Conservation (phyloP, 257 asterid species). For the Paraleonurus japonicus region DNA sequence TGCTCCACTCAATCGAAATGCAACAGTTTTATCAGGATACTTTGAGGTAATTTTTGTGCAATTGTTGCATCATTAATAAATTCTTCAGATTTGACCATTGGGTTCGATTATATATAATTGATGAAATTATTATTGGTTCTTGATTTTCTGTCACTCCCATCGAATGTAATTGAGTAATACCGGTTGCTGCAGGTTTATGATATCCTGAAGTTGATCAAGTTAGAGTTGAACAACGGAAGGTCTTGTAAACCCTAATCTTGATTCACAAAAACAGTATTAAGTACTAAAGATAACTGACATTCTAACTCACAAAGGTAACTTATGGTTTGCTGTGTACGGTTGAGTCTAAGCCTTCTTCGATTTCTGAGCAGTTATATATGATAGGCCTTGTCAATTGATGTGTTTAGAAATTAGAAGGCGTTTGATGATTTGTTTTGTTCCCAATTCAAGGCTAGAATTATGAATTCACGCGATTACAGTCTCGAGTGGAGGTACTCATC, state of each 20-base stretch:
- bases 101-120: background rate
- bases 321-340: no score
- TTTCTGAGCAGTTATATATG: no score
- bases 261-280: background rate
- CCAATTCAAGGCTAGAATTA: no score
- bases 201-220: conserved; percentile 50
- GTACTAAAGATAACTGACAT: no score
- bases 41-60: conserved; percentile 40
- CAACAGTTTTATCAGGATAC: conserved; percentile 40
- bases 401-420: no score
- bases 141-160: background rate
- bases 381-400: no score
- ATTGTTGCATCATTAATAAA: background rate
- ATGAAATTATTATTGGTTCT: background rate
- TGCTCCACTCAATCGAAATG: conserved; percentile 41
- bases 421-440: no score
- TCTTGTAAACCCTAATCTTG: conserved; percentile 12
- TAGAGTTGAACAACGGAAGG: conserved; percentile 42
- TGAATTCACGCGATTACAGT: no score
- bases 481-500: no score
- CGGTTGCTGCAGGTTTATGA: conserved; percentile 52
- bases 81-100: background rate
- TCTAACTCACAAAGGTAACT: no score
- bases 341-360: no score
- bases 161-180: background rate